Percentiles rank a stretch among this genome's conserved stretches.
These are phyloP conservation scores for Coemansia sp. DNA, from an alignment of 192 early-diverging fungal genomes.

Conservation along the genomic window DNA sequence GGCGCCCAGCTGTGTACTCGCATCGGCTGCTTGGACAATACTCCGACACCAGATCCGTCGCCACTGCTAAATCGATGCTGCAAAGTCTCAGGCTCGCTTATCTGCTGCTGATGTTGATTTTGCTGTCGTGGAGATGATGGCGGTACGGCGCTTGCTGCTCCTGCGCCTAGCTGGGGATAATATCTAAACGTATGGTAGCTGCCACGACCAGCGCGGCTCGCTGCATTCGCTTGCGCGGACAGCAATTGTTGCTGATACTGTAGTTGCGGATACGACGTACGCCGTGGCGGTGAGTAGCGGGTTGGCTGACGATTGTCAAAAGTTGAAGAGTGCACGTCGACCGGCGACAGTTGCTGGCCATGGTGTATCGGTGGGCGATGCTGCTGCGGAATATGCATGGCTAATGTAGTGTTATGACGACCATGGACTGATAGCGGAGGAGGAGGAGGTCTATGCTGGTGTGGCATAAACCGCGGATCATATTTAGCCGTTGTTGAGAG, in stretches of 20 bases:
- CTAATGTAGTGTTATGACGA: not conserved
- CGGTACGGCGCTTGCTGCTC: not conserved
- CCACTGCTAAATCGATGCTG: not conserved
- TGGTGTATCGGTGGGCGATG: not conserved
- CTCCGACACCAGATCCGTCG: not conserved
- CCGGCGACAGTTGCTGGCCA: slow-evolving; percentile 13
- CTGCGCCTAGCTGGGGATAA: not conserved
- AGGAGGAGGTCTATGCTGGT: not conserved
- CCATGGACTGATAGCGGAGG: not conserved
- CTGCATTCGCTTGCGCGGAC: not conserved
- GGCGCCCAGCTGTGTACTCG: slow-evolving; percentile 10
- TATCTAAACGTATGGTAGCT: slow-evolving; percentile 5
- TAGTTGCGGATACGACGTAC: slow-evolving; percentile 47
- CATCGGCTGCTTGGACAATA: not conserved
- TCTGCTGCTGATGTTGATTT: too few relatives aligned
- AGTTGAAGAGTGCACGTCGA: not conserved
- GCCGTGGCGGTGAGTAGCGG: slow-evolving; percentile 32
- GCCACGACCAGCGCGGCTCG: not conserved
- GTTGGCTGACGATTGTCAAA: not conserved
- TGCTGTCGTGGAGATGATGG: not conserved
- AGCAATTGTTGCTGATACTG: not conserved
- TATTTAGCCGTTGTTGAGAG: not conserved
- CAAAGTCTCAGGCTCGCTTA: not conserved
- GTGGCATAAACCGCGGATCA: not conserved
- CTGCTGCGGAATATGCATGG: not conserved